Base-by-base conservation (phyloP, 2,329 filamentous ascomycete species). In the Trichophaea hybrida region DNA sequence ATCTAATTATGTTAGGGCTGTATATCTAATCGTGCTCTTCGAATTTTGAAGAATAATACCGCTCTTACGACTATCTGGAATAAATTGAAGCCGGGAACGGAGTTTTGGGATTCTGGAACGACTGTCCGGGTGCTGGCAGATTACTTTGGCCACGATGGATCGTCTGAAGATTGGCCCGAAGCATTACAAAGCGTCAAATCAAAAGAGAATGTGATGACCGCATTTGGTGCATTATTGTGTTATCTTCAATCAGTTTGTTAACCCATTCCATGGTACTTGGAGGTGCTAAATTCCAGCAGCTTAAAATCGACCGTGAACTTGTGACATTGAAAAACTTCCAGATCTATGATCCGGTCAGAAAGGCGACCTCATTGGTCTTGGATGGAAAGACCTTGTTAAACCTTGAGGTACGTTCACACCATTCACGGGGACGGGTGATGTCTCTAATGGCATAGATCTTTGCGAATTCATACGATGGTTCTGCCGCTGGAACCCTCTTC, bases 371-470 rank as follows among this genome's bases (percentile, higher is more conserved):
- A 34, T 75, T 98, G 49, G 85, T 98, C 7, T 78, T 98, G 1
- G 93, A 98, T 68, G 93, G 93, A 0, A 93, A 98, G 71, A 97
- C 90, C 24, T 77, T 98, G 67, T 94, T 94, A 76, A 98, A 98
- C 69, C 82, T 98, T n/a, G 93, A 98, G 52, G 65, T 66, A 59
- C 43, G 44, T 33, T 34, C 17, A 8, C 40, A 10, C 10, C n/a
- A 10, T 15, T 4, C 38, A 43, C 32, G 5, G 32, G 59, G 32
- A 31, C 13, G 13, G 6, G 37, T 15, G 33, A 13, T 33, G 4
- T 34, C 50, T 34, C 12, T 10, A 38, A 34, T 37, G 6, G 40
- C 55, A 6, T 50, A 65, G 71, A 81, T 98, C 4, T 98, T 98
- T 67, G 80, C 88, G 67, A 98, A 98, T 72, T 90, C 85, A 0